These are phyloP conservation scores for Venturia pyrina DNA, from an alignment of 2,329 filamentous ascomycete genomes.

Conservation along the genomic window DNA sequence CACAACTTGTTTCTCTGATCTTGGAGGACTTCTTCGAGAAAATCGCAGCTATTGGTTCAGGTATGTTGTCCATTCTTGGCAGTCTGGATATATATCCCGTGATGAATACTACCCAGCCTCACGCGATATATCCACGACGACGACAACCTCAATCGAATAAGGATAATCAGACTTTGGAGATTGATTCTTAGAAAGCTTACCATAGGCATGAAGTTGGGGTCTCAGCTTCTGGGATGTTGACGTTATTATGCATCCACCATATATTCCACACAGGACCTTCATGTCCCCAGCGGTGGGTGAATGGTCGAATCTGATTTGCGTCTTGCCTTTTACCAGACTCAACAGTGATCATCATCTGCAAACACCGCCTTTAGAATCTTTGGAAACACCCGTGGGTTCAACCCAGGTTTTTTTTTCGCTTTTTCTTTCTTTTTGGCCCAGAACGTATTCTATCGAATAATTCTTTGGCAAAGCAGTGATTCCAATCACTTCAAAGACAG, in stretches of 20 bases:
- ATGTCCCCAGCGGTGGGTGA: not conserved
- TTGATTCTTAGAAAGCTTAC: not conserved
- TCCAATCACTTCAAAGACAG: too few species aligned
- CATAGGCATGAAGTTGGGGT: not conserved
- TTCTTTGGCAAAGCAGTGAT: too few species aligned
- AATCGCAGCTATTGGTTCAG: not conserved
- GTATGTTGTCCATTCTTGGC: not conserved
- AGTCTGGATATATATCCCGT: not conserved
- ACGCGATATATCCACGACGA: not conserved
- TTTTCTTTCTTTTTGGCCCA: not conserved
- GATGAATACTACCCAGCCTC: not conserved
- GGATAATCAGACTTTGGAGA: not conserved
- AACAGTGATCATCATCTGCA: not conserved
- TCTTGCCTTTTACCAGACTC: not conserved
- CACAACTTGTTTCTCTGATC: not conserved
- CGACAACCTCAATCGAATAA: not conserved
- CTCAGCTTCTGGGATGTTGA: not conserved
- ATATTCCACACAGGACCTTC: not conserved
- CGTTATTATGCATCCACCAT: not conserved
- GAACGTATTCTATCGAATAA: too few species aligned
- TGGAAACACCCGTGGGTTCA: not conserved
- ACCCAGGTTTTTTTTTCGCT: not conserved
- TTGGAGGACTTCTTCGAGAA: not conserved
- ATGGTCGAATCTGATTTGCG: not conserved
- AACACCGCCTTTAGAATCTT: not conserved